Percentiles rank a stretch among this genome's conserved stretches.
Conservation (phyloP, 768 basidiomycete species). For the Termitomyces sp. region DNA sequence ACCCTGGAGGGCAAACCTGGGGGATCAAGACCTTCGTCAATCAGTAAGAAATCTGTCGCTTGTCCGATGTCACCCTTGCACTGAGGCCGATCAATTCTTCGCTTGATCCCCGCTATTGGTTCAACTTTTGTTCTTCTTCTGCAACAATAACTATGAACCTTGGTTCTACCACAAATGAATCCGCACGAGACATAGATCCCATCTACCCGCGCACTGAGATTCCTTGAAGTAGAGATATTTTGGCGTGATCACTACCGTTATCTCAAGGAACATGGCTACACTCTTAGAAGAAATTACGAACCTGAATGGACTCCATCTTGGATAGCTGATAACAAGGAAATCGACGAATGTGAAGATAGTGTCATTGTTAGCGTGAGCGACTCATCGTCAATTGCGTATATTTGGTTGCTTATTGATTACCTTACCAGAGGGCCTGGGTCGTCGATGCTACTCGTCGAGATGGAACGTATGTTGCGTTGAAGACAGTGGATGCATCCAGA, state of each 20-base stretch:
- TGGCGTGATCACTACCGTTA: conserved; percentile 19
- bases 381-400: background rate
- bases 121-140: background rate
- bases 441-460: conserved; percentile 30
- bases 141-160: background rate
- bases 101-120: too few relatives aligned
- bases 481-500: conserved; percentile 13
- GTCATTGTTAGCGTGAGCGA: background rate
- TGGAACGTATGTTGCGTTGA: conserved; percentile 24
- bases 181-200: background rate
- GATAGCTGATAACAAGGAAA: conserved; percentile 3
- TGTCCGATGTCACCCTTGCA: too few relatives aligned
- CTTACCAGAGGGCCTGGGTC: background rate
- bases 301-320: conserved; percentile 23
- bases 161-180: background rate
- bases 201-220: background rate
- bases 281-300: conserved; percentile 14
- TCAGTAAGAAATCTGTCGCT: too few relatives aligned
- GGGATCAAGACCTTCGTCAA: too few relatives aligned
- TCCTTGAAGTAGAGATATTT: background rate
- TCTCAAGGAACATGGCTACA: conserved; percentile 24
- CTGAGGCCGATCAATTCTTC: background rate
- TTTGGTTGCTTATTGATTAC: background rate
- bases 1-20: too few relatives aligned
- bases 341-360: background rate